Base-by-base conservation (phyloP, 2,329 filamentous ascomycete genomes). In the Colletotrichum sojae region DNA sequence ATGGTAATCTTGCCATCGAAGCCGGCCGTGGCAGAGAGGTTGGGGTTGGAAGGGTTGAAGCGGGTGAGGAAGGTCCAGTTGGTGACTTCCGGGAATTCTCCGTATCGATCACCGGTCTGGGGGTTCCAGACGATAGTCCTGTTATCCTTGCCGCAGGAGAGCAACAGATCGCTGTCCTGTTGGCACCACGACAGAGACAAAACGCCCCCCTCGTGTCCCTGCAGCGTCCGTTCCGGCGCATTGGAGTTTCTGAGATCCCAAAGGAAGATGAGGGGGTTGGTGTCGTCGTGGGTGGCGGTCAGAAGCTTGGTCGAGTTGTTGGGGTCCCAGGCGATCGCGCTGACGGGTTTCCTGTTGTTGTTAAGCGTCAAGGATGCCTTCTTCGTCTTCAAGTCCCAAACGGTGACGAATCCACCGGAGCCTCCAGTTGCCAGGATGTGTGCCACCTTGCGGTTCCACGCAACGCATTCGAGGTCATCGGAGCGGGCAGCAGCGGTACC, bases 381-480 rank as follows among this genome's bases (percentile, higher is more conserved):
- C 88, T 97, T 98, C 13, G 94, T 94, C 85, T 97, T 98, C 73
- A 98, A 88, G 82, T 99, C 96, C 96, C 96, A 99, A 18, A 99
- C 95, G 2, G 96, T 98, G 43, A 98, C 95, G 76, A 98, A 97
- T 5, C 96, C 96, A 57, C 94, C 95, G 71, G 90, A 92, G 78
- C 95, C 95, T 73, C 96, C 96, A 10, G 95, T 98, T 18, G 95
- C 96, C 74, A 99, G 84, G 78, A 99, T 99, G 78, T 99, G 95
- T 15, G 95, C 90, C 49, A 98, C 95, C 83, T 97, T 98, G 78
- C 94, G 95, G 83, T 99, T 99, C 97, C 97, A 99, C 74, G 97
- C 95, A 70, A 99, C 86, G 73, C 95, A 97, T 76, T 98, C 96
- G 73, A 98, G 93, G 75, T 99, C 96, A 76, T 98, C 95, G 46